These are phyloP conservation scores for Fusarium illudens DNA, from an alignment of 2,329 filamentous ascomycete genomes.

Conservation along the genomic window DNA sequence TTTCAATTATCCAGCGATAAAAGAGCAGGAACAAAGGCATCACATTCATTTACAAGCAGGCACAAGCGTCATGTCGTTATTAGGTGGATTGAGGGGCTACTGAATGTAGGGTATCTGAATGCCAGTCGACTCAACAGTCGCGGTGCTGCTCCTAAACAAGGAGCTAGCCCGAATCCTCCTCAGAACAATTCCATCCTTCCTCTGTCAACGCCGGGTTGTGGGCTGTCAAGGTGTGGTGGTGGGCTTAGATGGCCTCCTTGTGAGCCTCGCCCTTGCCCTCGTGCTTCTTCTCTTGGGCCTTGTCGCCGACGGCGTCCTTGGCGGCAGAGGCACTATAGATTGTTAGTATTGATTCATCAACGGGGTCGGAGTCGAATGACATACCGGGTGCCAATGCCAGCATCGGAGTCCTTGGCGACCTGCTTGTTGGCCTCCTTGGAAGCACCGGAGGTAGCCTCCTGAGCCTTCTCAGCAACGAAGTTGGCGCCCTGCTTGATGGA, in stretches of 20 bases:
- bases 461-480: constrained; percentile 70
- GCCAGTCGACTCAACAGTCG: constrained; percentile 18
- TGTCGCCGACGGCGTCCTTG: constrained; percentile 59
- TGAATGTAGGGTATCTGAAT: constrained; percentile 40
- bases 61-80: background rate
- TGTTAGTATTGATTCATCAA: background rate
- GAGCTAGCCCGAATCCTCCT: constrained; percentile 12
- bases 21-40: background rate
- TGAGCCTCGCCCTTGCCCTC: constrained; percentile 52
- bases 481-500: constrained; percentile 69
- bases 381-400: constrained; percentile 62
- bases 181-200: background rate
- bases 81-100: constrained; percentile 32
- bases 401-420: constrained; percentile 69
- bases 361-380: constrained; percentile 9
- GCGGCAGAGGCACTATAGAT: constrained; percentile 54
- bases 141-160: background rate
- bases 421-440: constrained; percentile 77
- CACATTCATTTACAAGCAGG: background rate
- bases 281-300: constrained; percentile 54
- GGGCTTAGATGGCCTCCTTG: constrained; percentile 52
- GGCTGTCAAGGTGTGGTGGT: background rate
- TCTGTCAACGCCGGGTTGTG: background rate
- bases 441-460: constrained; percentile 63
- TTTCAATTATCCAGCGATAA: background rate